Base-by-base conservation (phyloP, 2,329 filamentous ascomycete species). In the Neofusicoccum ribis region DNA sequence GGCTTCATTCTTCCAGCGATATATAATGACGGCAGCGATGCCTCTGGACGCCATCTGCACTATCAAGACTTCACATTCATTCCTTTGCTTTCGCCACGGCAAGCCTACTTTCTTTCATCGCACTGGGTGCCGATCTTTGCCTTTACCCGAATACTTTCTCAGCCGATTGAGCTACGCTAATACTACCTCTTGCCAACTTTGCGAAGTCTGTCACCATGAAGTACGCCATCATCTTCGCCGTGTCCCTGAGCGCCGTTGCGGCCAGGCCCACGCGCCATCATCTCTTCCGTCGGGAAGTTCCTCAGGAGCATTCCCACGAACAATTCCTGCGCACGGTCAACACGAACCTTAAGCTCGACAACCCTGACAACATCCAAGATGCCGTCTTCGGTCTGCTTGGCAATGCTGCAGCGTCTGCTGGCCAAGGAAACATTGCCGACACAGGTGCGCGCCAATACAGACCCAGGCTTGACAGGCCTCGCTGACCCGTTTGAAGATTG, bases 221-320 rank as follows among this genome's bases (percentile, higher is more conserved):
- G 37, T 17, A 43, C 37, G 17, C n/a, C n/a, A 6, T 43, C 20
- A 41, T 58, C 20, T 34, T 43, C 36, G 20, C 52, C n/a, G 23
- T 17, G 41, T 11, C 77, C 50, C 68, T 74, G 23, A 70, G 73
- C 61, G 71, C 72, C 43, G 75, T 69, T 20, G 64, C 68, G 52
- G 75, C 74, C 39, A 72, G 65, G 54, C 75, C 75, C 6, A 67
- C 69, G 27, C 65, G 41, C 20, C 20, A 49, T 23, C 44, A 59
- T 15, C 43, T 66, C n/a, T 64, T 67, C 41, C 63, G 71, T 52
- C 83, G 83, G 69, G 82, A 87, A 72, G 84, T 86, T 65, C 85
- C 85, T 31, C 84, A 86, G 71, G 85, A 87, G 68, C 83, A 86
- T 70, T 83, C 84, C 11, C 85, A 87, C 73, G 74, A 81, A 65